Evolutionary conservation across 2,329 filamentous ascomycete species (phyloP).

Genomic region (Hirsutella minnesotensis): DNA sequence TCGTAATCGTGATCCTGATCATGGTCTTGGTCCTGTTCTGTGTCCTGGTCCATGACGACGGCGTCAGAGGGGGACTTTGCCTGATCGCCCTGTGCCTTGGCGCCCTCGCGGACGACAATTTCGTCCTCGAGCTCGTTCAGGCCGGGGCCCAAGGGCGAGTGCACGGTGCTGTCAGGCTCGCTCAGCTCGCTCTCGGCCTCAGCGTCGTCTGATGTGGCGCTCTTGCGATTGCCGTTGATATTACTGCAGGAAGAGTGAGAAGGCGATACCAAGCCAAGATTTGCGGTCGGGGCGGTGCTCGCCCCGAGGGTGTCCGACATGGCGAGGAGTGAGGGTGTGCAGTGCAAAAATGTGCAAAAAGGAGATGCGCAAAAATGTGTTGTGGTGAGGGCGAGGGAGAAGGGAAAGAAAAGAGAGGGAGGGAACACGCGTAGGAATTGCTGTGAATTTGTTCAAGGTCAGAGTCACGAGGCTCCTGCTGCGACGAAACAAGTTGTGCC

Average conservation of each 20-base stretch:
- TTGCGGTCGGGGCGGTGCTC: neutral
- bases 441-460: too few species aligned
- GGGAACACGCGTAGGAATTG: too few species aligned
- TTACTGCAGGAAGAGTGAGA: conserved; percentile 16
- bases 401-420: too few species aligned
- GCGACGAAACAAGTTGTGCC: too few species aligned
- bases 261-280: neutral
- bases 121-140: conserved; percentile 35
- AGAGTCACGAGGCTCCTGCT: too few species aligned
- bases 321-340: neutral
- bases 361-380: too few species aligned
- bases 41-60: conserved; percentile 20
- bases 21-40: too few species aligned
- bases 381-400: too few species aligned
- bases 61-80: conserved; percentile 23
- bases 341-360: too few species aligned
- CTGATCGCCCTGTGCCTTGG: conserved; percentile 24
- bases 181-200: conserved; percentile 32
- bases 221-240: conserved; percentile 15
- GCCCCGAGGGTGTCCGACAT: neutral
- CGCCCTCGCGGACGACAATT: conserved; percentile 40
- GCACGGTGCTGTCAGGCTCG: conserved; percentile 21
- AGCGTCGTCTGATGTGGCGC: conserved; percentile 23
- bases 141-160: conserved; percentile 24
- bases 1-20: conserved; percentile 21